These are phyloP conservation scores for Venustampulla echinocandica DNA, from an alignment of 495 filamentous ascomycete genomes.

Conservation along the genomic window DNA sequence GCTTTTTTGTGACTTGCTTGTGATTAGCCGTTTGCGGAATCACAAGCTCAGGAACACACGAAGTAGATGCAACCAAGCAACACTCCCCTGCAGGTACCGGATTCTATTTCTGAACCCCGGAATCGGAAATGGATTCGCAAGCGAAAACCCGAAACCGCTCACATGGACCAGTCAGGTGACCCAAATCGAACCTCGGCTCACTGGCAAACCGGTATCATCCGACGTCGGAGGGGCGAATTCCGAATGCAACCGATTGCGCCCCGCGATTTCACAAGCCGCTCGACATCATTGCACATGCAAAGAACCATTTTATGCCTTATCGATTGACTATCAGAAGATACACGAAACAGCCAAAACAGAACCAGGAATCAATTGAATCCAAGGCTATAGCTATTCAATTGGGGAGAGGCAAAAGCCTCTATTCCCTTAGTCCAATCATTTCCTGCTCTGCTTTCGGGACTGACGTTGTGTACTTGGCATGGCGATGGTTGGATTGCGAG, in stretches of 20 bases:
- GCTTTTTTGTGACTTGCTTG: too few relatives aligned
- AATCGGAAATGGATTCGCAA: too few relatives aligned
- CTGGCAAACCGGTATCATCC: not conserved
- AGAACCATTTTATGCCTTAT: too few relatives aligned
- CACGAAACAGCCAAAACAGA: not conserved
- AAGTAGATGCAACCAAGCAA: too few relatives aligned
- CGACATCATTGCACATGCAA: not conserved
- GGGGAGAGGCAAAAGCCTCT: not conserved
- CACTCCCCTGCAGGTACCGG: too few relatives aligned
- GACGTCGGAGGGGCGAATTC: too few relatives aligned
- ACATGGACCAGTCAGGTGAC: not conserved
- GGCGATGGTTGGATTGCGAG: not conserved
- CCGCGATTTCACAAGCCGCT: not conserved
- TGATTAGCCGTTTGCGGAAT: too few relatives aligned
- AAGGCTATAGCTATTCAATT: not conserved
- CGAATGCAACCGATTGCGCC: too few relatives aligned
- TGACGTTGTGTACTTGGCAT: too few relatives aligned
- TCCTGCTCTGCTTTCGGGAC: not conserved
- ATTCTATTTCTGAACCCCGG: too few relatives aligned
- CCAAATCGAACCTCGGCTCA: not conserved
- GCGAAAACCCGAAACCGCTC: not conserved
- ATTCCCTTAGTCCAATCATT: not conserved
- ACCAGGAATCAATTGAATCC: not conserved
- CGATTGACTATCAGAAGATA: not conserved
- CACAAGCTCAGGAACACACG: too few relatives aligned